Base-by-base conservation (phyloP, 495 filamentous ascomycete genomes). In the Hypoxylon perforatum region DNA sequence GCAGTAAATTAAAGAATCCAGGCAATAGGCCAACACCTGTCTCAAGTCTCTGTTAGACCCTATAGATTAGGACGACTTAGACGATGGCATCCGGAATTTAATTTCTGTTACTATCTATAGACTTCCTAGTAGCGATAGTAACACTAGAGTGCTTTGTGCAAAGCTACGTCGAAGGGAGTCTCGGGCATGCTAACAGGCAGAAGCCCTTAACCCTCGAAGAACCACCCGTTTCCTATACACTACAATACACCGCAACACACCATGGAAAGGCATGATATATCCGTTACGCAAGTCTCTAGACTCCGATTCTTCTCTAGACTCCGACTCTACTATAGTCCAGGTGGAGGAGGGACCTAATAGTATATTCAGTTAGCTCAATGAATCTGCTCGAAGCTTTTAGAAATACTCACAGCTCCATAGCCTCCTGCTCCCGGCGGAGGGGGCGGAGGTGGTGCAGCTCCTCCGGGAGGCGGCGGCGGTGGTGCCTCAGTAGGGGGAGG, bases 351-450 rank as follows among this genome's bases (percentile, higher is more conserved):
- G 8, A 86, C 81, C 83, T 85, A 59, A 48, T 9, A 25, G 23
- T 17, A 28, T 7, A 33, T 42, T 66, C 46, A 67, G 50, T 72
- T 57, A 71, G 72, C 65, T 21, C 5, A n/a, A 17, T 19, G 21
- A 12, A 28, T 23, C n/a, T 6, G 10, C 10, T 10, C n/a, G 48
- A 53, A 41, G 28, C 6, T 21, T 11, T 28, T 11, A 12, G 15
- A 9, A 8, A 19, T 48, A 35, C 84, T 70, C 80, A 94, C 91
- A 70, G 88, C 84, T 72, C 82, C 90, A 79, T 92, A 93, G 25
- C 88, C 78, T 51, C 82, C 80, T 51, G 81, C 78, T 49, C 85
- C 82, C 8, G 85, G 79, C 22, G 88, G 85, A 36, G 89, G 87
- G 17, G 87, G 85, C 25, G 80, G 80, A 38, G 86, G 72, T 74